Percentiles rank a stretch among this genome's conserved stretches.
Conservation (phyloP, 768 basidiomycete species). For the Brasilioporus rufonigricans region DNA sequence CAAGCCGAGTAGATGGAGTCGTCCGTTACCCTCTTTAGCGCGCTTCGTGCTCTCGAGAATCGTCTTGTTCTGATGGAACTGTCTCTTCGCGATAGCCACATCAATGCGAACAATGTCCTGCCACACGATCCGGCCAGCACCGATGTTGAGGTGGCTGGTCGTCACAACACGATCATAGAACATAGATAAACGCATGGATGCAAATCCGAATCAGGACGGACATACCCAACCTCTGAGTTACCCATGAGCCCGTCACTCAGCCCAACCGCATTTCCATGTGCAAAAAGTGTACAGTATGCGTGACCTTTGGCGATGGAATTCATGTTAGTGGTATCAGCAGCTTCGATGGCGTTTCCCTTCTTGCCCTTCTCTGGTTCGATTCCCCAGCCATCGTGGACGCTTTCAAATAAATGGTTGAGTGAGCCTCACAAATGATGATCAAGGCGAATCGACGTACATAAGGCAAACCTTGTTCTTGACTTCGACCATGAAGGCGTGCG, state of each 20-base stretch:
- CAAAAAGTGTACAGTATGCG: slow-evolving; percentile 67
- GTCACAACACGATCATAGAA: neutral
- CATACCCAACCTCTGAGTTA: slow-evolving; percentile 95
- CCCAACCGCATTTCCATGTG: slow-evolving; percentile 91
- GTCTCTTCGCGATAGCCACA: slow-evolving; percentile 82
- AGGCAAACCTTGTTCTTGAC: slow-evolving; percentile 90
- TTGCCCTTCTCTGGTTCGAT: slow-evolving; percentile 62
- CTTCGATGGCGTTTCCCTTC: slow-evolving; percentile 88
- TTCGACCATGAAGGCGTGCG: slow-evolving; percentile 37
- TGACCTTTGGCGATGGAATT: slow-evolving; percentile 79
- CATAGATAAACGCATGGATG: neutral
- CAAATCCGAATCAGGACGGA: slow-evolving; percentile 4
- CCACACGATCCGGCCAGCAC: slow-evolving; percentile 94
- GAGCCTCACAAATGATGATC: neutral
- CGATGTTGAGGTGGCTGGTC: slow-evolving; percentile 88
- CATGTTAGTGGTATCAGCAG: slow-evolving; percentile 85
- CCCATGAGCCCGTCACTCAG: slow-evolving; percentile 95
- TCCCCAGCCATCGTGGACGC: slow-evolving; percentile 98
- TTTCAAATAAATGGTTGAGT: slow-evolving; percentile 24
- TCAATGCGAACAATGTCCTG: slow-evolving; percentile 97
- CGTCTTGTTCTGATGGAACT: slow-evolving; percentile 75
- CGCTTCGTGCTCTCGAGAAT: slow-evolving; percentile 73
- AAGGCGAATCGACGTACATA: slow-evolving; percentile 51
- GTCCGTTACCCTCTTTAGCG: slow-evolving; percentile 80
- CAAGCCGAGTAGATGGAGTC: slow-evolving; percentile 86